Conservation (phyloP, 306 rosid genomes). For the Lathyrus sativus region DNA sequence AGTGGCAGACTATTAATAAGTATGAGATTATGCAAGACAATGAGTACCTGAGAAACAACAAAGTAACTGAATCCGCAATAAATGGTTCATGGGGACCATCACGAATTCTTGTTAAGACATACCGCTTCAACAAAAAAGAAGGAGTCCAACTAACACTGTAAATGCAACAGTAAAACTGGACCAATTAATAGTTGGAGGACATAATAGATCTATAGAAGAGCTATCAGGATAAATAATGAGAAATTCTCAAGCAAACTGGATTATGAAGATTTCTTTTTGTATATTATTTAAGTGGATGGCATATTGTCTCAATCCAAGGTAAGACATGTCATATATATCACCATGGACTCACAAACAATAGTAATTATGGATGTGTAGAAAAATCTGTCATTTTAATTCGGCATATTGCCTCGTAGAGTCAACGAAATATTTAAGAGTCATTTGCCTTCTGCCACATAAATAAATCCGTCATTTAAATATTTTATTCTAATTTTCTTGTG, state of each 20-base stretch:
- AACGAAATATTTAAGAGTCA: not conserved
- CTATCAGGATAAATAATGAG: conserved; percentile 25
- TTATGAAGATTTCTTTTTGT: not conserved
- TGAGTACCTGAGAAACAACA: conserved; percentile 95
- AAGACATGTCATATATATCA: conserved; percentile 11
- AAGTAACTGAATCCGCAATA: conserved; percentile 97
- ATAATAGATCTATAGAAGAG: conserved; percentile 28
- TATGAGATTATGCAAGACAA: conserved; percentile 35
- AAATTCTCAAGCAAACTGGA: conserved; percentile 18
- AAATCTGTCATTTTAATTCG: too few species aligned
- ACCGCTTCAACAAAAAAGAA: conserved; percentile 94
- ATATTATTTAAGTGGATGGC: too few species aligned
- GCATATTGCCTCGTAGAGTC: too few species aligned
- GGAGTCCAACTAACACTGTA: conserved; percentile 98
- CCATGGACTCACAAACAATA: not conserved
- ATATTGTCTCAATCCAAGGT: not conserved
- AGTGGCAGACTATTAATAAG: conserved; percentile 21
- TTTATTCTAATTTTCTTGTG: conserved; percentile 30
- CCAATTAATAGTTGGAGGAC: conserved; percentile 39
- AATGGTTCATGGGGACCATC: conserved; percentile 99
- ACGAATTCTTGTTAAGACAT: conserved; percentile 93
- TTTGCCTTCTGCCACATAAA: conserved; percentile 11
- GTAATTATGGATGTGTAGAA: conserved; percentile 7
- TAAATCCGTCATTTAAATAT: conserved; percentile 25
- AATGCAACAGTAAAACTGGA: conserved; percentile 41